These are phyloP conservation scores for Cylindrotheca fusiformis DNA, from an alignment of 108 stramenopile species.

Conservation along the genomic window DNA sequence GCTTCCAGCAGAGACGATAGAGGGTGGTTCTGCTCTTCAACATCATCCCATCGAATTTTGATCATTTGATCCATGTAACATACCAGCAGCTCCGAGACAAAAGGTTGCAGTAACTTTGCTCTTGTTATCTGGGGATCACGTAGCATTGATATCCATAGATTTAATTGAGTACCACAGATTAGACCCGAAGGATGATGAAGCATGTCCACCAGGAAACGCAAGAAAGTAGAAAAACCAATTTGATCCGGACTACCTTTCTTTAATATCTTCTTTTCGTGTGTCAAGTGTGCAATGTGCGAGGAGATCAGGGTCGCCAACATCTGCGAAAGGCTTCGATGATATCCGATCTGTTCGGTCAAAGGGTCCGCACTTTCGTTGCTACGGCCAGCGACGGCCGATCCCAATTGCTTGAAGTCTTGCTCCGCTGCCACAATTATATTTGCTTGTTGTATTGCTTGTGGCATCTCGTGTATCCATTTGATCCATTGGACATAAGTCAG, in stretches of 20 bases:
- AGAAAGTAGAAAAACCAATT: constrained; percentile 38
- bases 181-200: constrained; percentile 73
- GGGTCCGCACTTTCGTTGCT: constrained; percentile 29
- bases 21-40: constrained; percentile 72
- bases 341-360: constrained; percentile 66
- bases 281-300: constrained; percentile 70
- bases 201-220: constrained; percentile 72
- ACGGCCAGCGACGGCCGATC: constrained; percentile 17
- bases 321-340: constrained; percentile 62
- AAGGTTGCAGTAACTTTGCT: constrained; percentile 47
- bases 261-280: constrained; percentile 62
- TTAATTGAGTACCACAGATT: constrained; percentile 72
- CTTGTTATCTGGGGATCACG: constrained; percentile 75
- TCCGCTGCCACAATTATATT: constrained; percentile 44
- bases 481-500: constrained; percentile 68
- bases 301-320: constrained; percentile 67
- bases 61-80: constrained; percentile 70
- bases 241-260: constrained; percentile 12
- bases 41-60: constrained; percentile 78
- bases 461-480: constrained; percentile 61
- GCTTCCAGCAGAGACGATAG: constrained; percentile 57
- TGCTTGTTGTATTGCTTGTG: constrained; percentile 62
- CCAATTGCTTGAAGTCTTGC: constrained; percentile 30
- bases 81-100: constrained; percentile 45
- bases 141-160: constrained; percentile 66